Evolutionary conservation across 2,329 filamentous ascomycete genomes (phyloP).

Genomic region (Leptographium flavum): DNA sequence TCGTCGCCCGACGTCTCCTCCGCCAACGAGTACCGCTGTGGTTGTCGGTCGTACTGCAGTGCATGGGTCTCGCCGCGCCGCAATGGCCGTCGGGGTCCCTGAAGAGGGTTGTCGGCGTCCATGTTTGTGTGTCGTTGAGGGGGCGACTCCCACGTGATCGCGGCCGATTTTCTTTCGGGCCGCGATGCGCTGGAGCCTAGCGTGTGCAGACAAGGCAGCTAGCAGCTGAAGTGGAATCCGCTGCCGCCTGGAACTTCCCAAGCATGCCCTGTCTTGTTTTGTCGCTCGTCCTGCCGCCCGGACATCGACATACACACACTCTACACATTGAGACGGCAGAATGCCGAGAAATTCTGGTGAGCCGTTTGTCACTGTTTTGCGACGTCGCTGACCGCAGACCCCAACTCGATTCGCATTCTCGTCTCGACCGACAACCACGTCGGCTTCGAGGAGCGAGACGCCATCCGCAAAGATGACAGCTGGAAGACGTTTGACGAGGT

Average conservation of each 20-base stretch:
- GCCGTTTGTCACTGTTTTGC: background rate
- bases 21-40: background rate
- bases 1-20: background rate
- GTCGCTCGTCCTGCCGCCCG: too few relatives aligned
- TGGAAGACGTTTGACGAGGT: conserved; percentile 95
- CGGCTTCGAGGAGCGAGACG: conserved; percentile 85
- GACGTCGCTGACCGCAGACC: conserved; percentile 19
- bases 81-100: conserved; percentile 6
- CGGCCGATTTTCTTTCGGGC: conserved; percentile 9
- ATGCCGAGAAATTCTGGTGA: conserved; percentile 16
- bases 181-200: too few relatives aligned
- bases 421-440: conserved; percentile 97
- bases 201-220: too few relatives aligned
- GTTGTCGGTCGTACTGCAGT: background rate
- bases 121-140: background rate
- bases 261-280: too few relatives aligned
- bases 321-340: conserved; percentile 1
- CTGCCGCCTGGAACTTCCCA: too few relatives aligned
- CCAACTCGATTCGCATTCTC: conserved; percentile 88
- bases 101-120: conserved; percentile 9
- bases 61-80: conserved; percentile 5
- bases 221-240: too few relatives aligned
- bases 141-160: conserved; percentile 7
- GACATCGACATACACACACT: background rate
- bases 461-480: conserved; percentile 90